phyloP scores from a whole-genome alignment of 176 grass and related monocot species.

The Oryza punctata region DNA sequence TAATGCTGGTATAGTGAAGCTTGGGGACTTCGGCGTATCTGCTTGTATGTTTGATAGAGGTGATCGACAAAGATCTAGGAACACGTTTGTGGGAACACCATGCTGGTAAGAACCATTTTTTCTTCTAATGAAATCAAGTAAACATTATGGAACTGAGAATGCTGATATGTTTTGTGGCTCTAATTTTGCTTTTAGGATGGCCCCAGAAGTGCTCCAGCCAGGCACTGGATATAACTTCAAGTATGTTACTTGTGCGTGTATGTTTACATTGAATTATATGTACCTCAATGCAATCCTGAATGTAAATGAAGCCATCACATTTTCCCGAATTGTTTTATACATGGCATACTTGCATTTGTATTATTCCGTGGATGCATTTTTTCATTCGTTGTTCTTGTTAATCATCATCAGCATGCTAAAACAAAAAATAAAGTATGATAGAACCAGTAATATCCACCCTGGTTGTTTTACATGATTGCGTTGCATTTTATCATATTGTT shows the following conservation, averaged over 20 bases:
- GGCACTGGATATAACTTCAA: conserved; percentile 98
- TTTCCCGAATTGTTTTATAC: background rate
- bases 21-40: conserved; percentile 97
- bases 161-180: conserved; percentile 25
- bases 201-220: conserved; percentile 96
- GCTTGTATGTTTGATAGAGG: conserved; percentile 99
- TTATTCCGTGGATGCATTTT: background rate
- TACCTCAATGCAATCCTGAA: conserved; percentile 4
- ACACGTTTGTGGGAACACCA: conserved; percentile 98
- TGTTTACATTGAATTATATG: conserved; percentile 12
- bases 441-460: background rate
- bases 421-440: conserved; percentile 10
- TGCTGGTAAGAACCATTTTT: conserved; percentile 66
- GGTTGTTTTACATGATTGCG: conserved; percentile 4
- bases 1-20: conserved; percentile 77
- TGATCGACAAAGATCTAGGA: conserved; percentile 94
- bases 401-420: background rate
- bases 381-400: conserved; percentile 6
- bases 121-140: conserved; percentile 1
- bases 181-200: conserved; percentile 82
- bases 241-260: conserved; percentile 57
- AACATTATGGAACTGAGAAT: conserved; percentile 4
- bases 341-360: conserved; percentile 2
- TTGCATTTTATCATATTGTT: conserved; percentile 1
- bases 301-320: background rate